phyloP scores from a whole-genome alignment of 768 basidiomycete genomes.

The Collybia mongolica region DNA sequence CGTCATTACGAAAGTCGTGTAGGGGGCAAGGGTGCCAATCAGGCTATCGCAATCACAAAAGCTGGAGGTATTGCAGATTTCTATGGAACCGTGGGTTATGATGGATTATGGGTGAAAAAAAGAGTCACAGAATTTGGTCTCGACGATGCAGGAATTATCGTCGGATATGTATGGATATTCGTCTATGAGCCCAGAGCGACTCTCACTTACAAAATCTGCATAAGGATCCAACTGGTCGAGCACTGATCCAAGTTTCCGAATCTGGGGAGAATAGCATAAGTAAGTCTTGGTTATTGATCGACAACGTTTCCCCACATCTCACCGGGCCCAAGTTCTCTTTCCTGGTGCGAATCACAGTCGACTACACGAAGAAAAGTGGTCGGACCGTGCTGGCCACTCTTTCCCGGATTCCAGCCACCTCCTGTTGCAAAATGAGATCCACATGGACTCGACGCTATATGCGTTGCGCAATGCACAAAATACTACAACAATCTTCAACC shows the following conservation, averaged over 20 bases:
- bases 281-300: constrained; percentile 21
- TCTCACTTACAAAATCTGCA: background rate
- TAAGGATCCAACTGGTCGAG: constrained; percentile 55
- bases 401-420: constrained; percentile 45
- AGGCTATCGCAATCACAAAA: constrained; percentile 54
- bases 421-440: constrained; percentile 62
- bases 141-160: constrained; percentile 32
- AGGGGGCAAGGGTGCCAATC: constrained; percentile 67
- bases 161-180: constrained; percentile 32
- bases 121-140: constrained; percentile 39
- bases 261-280: constrained; percentile 65
- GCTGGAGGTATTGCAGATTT: constrained; percentile 49
- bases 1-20: constrained; percentile 43
- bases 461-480: constrained; percentile 24
- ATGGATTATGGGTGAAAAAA: constrained; percentile 49
- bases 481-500: constrained; percentile 47
- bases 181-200: background rate
- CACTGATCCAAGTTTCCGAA: constrained; percentile 57
- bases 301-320: too few species aligned
- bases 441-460: constrained; percentile 36
- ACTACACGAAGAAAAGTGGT: constrained; percentile 28
- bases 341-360: constrained; percentile 56
- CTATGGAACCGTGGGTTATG: constrained; percentile 52
- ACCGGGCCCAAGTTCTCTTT: constrained; percentile 41
- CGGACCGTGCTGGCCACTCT: constrained; percentile 11